Evolutionary conservation across 2,329 filamentous ascomycete species (phyloP).

Genomic region (Elsinoe perseae): DNA sequence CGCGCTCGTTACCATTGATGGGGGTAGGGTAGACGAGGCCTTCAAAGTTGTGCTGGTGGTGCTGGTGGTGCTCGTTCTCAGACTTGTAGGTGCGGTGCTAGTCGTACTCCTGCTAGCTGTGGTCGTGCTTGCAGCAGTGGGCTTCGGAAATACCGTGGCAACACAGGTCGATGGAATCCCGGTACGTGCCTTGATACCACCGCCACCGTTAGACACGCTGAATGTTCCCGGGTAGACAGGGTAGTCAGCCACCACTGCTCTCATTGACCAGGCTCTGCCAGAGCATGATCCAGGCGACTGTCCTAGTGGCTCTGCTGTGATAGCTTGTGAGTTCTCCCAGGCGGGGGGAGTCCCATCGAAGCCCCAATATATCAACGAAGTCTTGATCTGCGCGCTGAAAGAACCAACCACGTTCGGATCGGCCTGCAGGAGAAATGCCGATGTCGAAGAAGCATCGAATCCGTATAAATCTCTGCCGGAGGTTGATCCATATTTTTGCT

Average conservation of each 20-base stretch:
- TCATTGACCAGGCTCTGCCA: background rate
- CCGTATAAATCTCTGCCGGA: too few species aligned
- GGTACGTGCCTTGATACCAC: background rate
- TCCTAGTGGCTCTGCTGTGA: background rate
- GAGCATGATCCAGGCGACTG: background rate
- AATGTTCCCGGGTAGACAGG: too few species aligned
- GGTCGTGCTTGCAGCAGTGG: background rate
- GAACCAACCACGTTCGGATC: background rate
- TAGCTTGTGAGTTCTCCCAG: too few species aligned
- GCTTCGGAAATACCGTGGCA: background rate
- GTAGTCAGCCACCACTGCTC: background rate
- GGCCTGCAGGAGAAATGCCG: background rate
- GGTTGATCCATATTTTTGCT: background rate
- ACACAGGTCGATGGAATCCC: background rate
- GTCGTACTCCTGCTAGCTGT: too few species aligned
- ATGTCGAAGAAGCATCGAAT: background rate
- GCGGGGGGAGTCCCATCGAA: too few species aligned
- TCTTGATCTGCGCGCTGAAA: background rate
- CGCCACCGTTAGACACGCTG: background rate
- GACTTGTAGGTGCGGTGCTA: too few species aligned
- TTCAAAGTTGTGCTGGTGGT: too few species aligned
- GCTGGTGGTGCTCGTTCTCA: too few species aligned
- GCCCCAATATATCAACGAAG: background rate
- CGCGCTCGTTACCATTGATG: too few species aligned
- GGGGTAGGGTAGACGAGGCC: too few species aligned